Conservation (phyloP, 176 grass and related monocot species). For the Sorghum bicolor region Sorghum_bicolor_NCBIv3 NC_012870.2:70523001-70523500, state of each 20-base stretch:
- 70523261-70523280: not conserved
- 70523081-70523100: conserved; percentile 6
- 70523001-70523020: not conserved
- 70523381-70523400: conserved; percentile 52
- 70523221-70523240: conserved; percentile 1
- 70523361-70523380: conserved; percentile 42
- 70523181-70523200: not conserved
- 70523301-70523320: conserved; percentile 13
- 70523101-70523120: not conserved
- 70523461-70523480: conserved; percentile 36
- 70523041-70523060: conserved; percentile 29
- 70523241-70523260: not conserved
- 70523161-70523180: not conserved
- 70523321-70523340: conserved; percentile 14
- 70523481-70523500: conserved; percentile 42
- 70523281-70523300: not conserved
- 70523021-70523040: conserved; percentile 15
- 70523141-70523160: not conserved
- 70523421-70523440: conserved; percentile 23
- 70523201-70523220: conserved; percentile 11
- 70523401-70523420: conserved; percentile 31
- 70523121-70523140: not conserved
- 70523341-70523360: conserved; percentile 3
- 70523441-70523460: conserved; percentile 36
- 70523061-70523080: conserved; percentile 26